Conservation (phyloP, 2,329 filamentous ascomycete species). For the Fusarium tanahbumbuense region DNA sequence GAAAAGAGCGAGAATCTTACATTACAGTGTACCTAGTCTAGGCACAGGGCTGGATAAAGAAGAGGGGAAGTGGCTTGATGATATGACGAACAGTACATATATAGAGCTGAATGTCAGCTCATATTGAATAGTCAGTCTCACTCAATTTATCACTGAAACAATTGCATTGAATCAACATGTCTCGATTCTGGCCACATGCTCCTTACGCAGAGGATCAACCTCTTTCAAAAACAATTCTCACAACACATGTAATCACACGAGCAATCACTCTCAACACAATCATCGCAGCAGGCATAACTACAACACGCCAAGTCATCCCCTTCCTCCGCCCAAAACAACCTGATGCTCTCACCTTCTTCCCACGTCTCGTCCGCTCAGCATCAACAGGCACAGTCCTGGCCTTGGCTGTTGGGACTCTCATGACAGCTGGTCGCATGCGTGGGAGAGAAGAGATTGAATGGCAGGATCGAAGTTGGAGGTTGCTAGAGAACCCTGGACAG, state of each 20-base stretch:
- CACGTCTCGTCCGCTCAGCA: conserved; percentile 58
- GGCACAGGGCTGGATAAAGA: conserved; percentile 13
- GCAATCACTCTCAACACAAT: conserved; percentile 65
- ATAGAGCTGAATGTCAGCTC: neutral
- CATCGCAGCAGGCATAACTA: conserved; percentile 57
- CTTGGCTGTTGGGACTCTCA: conserved; percentile 57
- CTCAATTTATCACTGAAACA: neutral
- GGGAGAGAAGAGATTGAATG: conserved; percentile 71
- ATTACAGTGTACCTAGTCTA: neutral
- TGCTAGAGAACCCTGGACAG: conserved; percentile 69
- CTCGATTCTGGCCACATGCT: conserved; percentile 65
- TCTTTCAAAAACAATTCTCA: conserved; percentile 64
- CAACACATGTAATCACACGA: conserved; percentile 68
- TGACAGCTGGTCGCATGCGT: conserved; percentile 63
- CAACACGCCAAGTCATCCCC: conserved; percentile 49
- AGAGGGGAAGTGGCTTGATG: conserved; percentile 29
- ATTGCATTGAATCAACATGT: conserved; percentile 56
- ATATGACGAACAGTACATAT: conserved; percentile 27
- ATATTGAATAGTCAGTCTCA: neutral
- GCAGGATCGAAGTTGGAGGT: conserved; percentile 71
- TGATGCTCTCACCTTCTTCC: conserved; percentile 47
- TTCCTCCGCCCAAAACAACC: conserved; percentile 46
- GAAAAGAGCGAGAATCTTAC: conserved; percentile 16
- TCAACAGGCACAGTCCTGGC: conserved; percentile 60
- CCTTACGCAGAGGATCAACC: conserved; percentile 73